phyloP scores from a whole-genome alignment of 2,329 filamentous ascomycete species.

The Pseudogymnoascus destructans region DNA sequence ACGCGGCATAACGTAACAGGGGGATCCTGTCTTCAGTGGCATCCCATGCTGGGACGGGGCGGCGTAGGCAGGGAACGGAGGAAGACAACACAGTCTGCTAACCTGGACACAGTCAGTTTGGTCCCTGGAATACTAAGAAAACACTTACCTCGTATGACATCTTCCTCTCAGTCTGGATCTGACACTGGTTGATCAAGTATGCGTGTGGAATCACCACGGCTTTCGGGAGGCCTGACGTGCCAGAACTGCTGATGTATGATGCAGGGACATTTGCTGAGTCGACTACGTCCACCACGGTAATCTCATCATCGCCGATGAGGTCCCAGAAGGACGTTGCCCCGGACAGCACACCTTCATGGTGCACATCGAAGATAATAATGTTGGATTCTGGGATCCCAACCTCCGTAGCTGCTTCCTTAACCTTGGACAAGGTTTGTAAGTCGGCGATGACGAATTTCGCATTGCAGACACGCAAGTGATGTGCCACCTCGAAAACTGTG shows the following conservation, averaged over 20 bases:
- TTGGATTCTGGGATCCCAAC: slow-evolving; percentile 19
- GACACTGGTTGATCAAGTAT: slow-evolving; percentile 26
- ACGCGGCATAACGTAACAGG: slow-evolving; percentile 63
- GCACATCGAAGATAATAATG: slow-evolving; percentile 17
- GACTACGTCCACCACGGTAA: slow-evolving; percentile 13
- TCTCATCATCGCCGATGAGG: not conserved
- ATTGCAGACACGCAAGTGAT: slow-evolving; percentile 21
- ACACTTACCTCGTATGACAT: slow-evolving; percentile 46
- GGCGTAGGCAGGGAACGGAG: slow-evolving; percentile 52
- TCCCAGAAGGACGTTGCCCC: not conserved
- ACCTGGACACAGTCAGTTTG: slow-evolving; percentile 21
- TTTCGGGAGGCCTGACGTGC: slow-evolving; percentile 45
- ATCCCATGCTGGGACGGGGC: slow-evolving; percentile 64
- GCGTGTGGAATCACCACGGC: slow-evolving; percentile 29
- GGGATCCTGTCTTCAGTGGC: slow-evolving; percentile 49
- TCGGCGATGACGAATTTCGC: slow-evolving; percentile 21
- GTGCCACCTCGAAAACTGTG: slow-evolving; percentile 20
- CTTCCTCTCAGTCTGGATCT: slow-evolving; percentile 38
- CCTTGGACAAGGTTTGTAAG: slow-evolving; percentile 17
- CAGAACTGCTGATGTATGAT: slow-evolving; percentile 33
- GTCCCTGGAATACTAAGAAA: slow-evolving; percentile 41
- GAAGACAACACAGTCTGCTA: slow-evolving; percentile 38
- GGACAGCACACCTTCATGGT: not conserved
- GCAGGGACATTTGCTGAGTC: slow-evolving; percentile 26
- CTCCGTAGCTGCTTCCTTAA: slow-evolving; percentile 19